These are phyloP conservation scores for Trichophyton schoenleinii DNA, from an alignment of 2,329 filamentous ascomycete genomes.

Conservation along the genomic window DNA sequence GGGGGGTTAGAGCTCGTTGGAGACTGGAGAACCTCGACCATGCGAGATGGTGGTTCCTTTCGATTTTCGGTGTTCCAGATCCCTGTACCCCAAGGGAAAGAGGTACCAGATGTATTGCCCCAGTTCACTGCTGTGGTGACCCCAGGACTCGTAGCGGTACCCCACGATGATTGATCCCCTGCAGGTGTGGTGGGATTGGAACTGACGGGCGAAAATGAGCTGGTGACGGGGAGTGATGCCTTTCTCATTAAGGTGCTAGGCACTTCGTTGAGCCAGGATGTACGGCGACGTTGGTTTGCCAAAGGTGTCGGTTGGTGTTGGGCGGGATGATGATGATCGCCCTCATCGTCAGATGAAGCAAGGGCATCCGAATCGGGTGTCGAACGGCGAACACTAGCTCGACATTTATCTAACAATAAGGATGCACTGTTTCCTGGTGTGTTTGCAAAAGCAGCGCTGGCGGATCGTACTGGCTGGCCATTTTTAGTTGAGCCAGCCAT, in stretches of 20 bases:
- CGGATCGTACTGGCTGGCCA: slow-evolving; percentile 23
- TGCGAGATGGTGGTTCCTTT: slow-evolving; percentile 61
- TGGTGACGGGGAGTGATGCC: slow-evolving; percentile 58
- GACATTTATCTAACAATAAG: slow-evolving; percentile 60
- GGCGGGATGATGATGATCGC: slow-evolving; percentile 45
- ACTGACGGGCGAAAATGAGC: slow-evolving; percentile 62
- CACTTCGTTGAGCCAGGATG: slow-evolving; percentile 80
- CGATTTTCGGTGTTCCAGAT: slow-evolving; percentile 67
- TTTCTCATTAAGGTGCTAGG: slow-evolving; percentile 57
- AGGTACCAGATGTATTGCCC: slow-evolving; percentile 32
- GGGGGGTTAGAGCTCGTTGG: slow-evolving; percentile 51
- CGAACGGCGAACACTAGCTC: slow-evolving; percentile 56
- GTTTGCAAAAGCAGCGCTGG: slow-evolving; percentile 31
- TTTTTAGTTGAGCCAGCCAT: slow-evolving; percentile 10
- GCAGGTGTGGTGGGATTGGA: slow-evolving; percentile 74
- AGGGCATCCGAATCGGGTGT: slow-evolving; percentile 91
- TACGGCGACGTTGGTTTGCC: slow-evolving; percentile 54
- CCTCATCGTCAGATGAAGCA: slow-evolving; percentile 88
- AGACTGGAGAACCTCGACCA: slow-evolving; percentile 63
- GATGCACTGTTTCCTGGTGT: slow-evolving; percentile 46
- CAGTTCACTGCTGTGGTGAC: slow-evolving; percentile 31
- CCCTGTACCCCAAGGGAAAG: slow-evolving; percentile 62
- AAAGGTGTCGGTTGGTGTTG: slow-evolving; percentile 41
- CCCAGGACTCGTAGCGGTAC: slow-evolving; percentile 24
- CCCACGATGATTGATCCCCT: slow-evolving; percentile 45